phyloP scores from a whole-genome alignment of 2,329 filamentous ascomycete species.

The Ceratocystis alfenasii region DNA sequence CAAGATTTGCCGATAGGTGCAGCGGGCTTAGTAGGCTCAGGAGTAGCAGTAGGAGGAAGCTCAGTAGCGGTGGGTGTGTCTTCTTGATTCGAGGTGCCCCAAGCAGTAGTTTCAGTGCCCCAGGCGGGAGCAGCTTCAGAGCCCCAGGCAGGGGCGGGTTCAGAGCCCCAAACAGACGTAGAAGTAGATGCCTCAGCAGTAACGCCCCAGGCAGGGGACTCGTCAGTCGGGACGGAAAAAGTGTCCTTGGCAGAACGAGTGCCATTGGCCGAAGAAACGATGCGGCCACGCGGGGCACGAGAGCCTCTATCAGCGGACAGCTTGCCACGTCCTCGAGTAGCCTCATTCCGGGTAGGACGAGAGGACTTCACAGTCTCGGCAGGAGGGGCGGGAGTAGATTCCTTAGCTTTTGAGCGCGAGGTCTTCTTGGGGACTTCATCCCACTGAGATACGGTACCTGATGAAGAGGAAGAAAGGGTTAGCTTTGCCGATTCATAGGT shows the following conservation, averaged over 20 bases:
- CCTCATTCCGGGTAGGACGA: constrained; percentile 49
- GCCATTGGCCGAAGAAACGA: constrained; percentile 50
- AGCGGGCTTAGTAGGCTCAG: constrained; percentile 32
- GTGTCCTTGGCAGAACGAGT: constrained; percentile 43
- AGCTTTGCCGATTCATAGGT: background rate
- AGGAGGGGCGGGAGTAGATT: constrained; percentile 36
- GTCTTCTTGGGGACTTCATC: constrained; percentile 75
- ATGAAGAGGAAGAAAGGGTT: constrained; percentile 20
- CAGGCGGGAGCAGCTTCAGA: constrained; percentile 53
- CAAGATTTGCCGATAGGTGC: constrained; percentile 46
- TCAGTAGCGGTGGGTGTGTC: constrained; percentile 24
- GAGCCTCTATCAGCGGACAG: constrained; percentile 48
- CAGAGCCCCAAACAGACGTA: constrained; percentile 29
- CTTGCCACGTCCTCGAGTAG: constrained; percentile 49
- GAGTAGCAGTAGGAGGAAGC: constrained; percentile 26
- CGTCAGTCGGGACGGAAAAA: constrained; percentile 56
- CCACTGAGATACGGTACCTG: constrained; percentile 72
- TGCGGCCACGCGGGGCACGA: constrained; percentile 50
- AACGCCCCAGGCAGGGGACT: constrained; percentile 43
- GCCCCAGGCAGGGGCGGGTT: constrained; percentile 47
- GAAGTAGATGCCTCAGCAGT: constrained; percentile 30
- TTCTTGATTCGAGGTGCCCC: constrained; percentile 33
- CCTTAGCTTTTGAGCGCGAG: constrained; percentile 60
- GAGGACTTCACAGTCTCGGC: constrained; percentile 39
- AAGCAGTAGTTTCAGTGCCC: constrained; percentile 31